A percentile compares a stretch with the other conserved stretches of the same genome.
Evolutionary conservation across 768 basidiomycete genomes (phyloP).

Genomic region (Trametes cubensis): DNA sequence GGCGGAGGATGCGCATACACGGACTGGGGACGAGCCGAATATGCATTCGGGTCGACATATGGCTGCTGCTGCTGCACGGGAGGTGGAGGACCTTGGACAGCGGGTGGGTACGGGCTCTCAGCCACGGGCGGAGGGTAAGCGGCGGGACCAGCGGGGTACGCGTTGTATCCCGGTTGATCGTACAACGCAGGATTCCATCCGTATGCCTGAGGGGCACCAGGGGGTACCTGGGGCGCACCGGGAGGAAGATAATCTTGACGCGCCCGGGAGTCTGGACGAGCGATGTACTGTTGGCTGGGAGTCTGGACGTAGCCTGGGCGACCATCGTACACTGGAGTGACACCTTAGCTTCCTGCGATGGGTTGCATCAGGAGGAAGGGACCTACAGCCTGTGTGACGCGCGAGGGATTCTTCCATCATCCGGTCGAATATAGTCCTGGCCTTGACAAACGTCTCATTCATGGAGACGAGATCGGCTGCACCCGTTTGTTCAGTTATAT

Average conservation of each 20-base stretch:
- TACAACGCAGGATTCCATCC: slow-evolving; percentile 55
- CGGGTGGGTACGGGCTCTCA: slow-evolving; percentile 27
- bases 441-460: slow-evolving; percentile 92
- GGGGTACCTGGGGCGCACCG: slow-evolving; percentile 35
- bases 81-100: slow-evolving; percentile 36
- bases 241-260: slow-evolving; percentile 35
- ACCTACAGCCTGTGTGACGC: slow-evolving; percentile 64
- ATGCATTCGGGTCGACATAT: slow-evolving; percentile 31
- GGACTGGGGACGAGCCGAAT: slow-evolving; percentile 30
- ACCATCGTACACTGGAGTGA: slow-evolving; percentile 56
- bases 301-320: slow-evolving; percentile 32
- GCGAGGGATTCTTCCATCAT: slow-evolving; percentile 93
- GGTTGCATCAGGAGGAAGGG: neutral
- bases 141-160: slow-evolving; percentile 39
- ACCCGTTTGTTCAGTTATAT: neutral
- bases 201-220: slow-evolving; percentile 44
- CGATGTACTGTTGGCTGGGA: slow-evolving; percentile 30
- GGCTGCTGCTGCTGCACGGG: slow-evolving; percentile 24
- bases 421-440: slow-evolving; percentile 85
- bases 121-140: slow-evolving; percentile 35
- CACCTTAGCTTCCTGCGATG: neutral
- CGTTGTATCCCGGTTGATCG: slow-evolving; percentile 47
- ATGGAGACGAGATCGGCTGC: slow-evolving; percentile 91
- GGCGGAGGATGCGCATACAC: slow-evolving; percentile 32
- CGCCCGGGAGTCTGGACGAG: slow-evolving; percentile 38